Evolutionary conservation across 2,329 filamentous ascomycete genomes (phyloP).

Genomic region (Xylaria sp.): DNA sequence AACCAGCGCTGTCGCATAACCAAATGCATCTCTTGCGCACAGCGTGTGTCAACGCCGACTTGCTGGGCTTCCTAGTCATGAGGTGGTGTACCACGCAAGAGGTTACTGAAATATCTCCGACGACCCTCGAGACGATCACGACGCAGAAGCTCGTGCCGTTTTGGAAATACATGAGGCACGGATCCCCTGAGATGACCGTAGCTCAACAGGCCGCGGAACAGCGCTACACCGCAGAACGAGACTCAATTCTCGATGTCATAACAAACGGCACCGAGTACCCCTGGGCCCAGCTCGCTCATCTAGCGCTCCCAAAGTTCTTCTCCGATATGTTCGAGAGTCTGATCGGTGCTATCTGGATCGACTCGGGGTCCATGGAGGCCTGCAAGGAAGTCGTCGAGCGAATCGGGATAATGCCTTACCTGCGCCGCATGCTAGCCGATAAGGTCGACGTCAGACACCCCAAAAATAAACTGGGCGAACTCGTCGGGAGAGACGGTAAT

Average conservation of each 20-base stretch:
- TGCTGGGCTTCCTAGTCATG: conserved; percentile 82
- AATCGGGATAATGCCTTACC: conserved; percentile 72
- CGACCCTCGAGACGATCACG: conserved; percentile 42
- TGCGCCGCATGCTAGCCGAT: conserved; percentile 70
- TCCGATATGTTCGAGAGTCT: conserved; percentile 86
- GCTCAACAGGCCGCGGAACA: conserved; percentile 58
- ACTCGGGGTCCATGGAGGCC: conserved; percentile 70
- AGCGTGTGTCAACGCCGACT: conserved; percentile 81
- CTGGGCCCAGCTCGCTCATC: conserved; percentile 75
- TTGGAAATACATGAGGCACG: conserved; percentile 77
- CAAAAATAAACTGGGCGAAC: conserved; percentile 74
- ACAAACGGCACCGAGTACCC: conserved; percentile 69
- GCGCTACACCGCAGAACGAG: conserved; percentile 61
- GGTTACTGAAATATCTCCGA: conserved; percentile 42
- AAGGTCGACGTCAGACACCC: conserved; percentile 69
- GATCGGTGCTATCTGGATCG: conserved; percentile 85
- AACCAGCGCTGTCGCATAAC: conserved; percentile 57
- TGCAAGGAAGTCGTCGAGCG: conserved; percentile 71
- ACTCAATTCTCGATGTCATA: conserved; percentile 63
- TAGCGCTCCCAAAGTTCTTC: conserved; percentile 79
- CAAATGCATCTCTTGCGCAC: conserved; percentile 82
- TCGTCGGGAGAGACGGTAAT: conserved; percentile 59
- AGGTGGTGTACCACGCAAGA: conserved; percentile 58
- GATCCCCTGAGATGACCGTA: conserved; percentile 58
- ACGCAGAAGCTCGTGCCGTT: conserved; percentile 58